Base-by-base conservation (phyloP, 139 green algal species). In the Chlorella sp. region DNA sequence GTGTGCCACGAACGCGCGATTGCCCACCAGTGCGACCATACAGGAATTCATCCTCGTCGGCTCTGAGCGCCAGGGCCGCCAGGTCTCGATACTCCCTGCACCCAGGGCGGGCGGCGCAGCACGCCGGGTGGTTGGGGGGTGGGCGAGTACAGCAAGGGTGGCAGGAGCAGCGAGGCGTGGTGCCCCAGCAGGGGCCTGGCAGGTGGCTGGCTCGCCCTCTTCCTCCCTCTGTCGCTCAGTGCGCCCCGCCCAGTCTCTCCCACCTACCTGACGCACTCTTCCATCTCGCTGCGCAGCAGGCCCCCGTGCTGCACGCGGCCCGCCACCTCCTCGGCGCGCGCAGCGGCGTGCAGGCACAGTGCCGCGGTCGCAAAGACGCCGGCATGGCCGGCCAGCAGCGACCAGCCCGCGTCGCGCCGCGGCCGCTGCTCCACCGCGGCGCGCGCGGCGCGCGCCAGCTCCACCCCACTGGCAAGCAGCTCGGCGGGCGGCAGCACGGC, bases 321-420 rank as follows among this genome's bases (percentile, higher is more conserved):
- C 33, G 27, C 17, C 29, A 25, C 23, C 45, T 71, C 25, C 11
- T 61, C 72, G 2, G 25, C 25, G 1, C 35, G 36, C 1, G 15
- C 46, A 0, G 27, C 42, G n/a, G 56, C 56, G 8, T 58, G 6
- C 23, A 69, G 51, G 5, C 51, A 23, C 46, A 78, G 45, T 11
- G 72, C 72, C 3, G 27, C 46, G 6, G 60, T 71, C 60, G 45
- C 63, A 27, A 69, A 71, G 4, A 78, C 72, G 45, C 72, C 72
- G 11, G 72, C 72, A 23, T 78, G 72, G 9, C 72, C 72, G 0
- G 60, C 60, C 36, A 78, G 60, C 72, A 78, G 60, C 8, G 60
- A 35, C 60, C 60, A 71, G 60, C 72, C 60, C 23, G 71, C 45
- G 0, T 27, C 33, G 11, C 51, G 27, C 7, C 38, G 60, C 14